Base-by-base conservation (phyloP, 805 yeast species). In the Clavispora santaluciae region DNA sequence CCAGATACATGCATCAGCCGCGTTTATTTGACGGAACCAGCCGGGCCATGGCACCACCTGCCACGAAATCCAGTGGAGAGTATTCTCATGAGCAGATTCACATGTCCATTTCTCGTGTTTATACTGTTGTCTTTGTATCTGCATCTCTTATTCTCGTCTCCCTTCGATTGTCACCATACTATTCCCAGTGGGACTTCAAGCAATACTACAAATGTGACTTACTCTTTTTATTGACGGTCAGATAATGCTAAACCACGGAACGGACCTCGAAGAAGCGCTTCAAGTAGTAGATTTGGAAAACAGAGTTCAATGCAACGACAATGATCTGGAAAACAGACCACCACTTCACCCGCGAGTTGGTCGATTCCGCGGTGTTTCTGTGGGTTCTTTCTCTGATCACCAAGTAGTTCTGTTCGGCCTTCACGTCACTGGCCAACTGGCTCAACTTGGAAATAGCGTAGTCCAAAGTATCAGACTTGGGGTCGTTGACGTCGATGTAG, bases 331-430 rank as follows among this genome's bases (percentile, higher is more conserved):
- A 84, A 23, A 87, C 74, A 21, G 96, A 86, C 99, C 99, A 91
- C 87, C 95, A 93, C 66, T 91, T 91, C 50, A 91, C 98, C 57
- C 99, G 81, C 41, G 93, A 83, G 66, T 91, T 91, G 35, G 99
- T 91, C 18, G 95, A 86, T 68, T 91, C 99, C 5, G 99, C 98
- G 8, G 99, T 91, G 69, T 91, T 93, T 78, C 99, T 85, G 65
- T 91, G 99, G 12, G 95, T 86, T 70, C 97, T 84, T 68, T 91
- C 99, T 68, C 99, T 82, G 46, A 91, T 89, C 36, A 90, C 95
- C 54, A 93, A 82, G 66, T 93, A 93, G 54, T 86, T 78, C 57
- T 84, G 95, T 67, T 93, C 99, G 54, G 89, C 91, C 68, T 86
- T 85, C 45, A 93, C 89, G 54, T 88, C 96, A 54, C 79, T 79